These are phyloP conservation scores for Cryphonectria japonica DNA, from an alignment of 2,329 filamentous ascomycete genomes.

Conservation along the genomic window DNA sequence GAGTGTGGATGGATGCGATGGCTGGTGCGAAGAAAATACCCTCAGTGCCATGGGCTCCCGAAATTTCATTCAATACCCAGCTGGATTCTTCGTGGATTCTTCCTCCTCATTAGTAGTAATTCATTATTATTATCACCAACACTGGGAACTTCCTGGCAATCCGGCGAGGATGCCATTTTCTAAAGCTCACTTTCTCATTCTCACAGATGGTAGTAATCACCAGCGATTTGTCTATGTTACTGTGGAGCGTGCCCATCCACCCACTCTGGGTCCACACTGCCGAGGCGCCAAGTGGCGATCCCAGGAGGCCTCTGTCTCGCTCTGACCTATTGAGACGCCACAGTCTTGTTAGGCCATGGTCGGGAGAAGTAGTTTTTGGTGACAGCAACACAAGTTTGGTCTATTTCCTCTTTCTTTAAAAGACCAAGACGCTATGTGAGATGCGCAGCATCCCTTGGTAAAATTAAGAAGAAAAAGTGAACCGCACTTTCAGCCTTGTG, in stretches of 20 bases:
- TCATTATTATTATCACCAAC: neutral
- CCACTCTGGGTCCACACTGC: neutral
- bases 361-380: neutral
- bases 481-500: conserved; percentile 4
- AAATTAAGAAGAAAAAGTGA: neutral
- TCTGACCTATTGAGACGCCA: neutral
- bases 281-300: neutral
- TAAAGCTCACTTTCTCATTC: neutral
- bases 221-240: no score
- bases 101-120: neutral
- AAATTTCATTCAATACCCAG: neutral
- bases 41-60: neutral
- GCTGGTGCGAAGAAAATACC: neutral
- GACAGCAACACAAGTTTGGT: neutral
- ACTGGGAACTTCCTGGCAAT: neutral
- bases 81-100: neutral
- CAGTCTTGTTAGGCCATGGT: neutral
- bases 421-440: neutral
- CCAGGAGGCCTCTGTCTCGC: neutral
- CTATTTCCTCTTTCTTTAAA: neutral
- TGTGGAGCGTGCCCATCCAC: neutral
- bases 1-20: neutral
- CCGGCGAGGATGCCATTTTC: neutral
- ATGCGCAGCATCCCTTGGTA: no score
- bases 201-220: neutral